Conservation (phyloP, 139 green algal species). For the Yamagishiella unicocca region DNA sequence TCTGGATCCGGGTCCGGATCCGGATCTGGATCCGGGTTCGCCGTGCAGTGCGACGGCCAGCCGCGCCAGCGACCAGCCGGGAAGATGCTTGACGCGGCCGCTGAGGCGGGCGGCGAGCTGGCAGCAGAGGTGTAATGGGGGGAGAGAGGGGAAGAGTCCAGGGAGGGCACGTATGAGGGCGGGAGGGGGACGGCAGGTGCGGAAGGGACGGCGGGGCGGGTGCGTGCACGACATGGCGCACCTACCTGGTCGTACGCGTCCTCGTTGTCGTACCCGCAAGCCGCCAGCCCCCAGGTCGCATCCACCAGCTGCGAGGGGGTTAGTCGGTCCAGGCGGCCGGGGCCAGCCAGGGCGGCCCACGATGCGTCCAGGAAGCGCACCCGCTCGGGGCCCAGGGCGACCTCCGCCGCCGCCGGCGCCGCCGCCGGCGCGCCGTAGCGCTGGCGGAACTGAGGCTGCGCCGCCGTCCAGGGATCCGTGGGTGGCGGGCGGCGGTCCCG, state of each 20-base stretch:
- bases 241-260: conserved; percentile 24
- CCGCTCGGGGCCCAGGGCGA: neutral
- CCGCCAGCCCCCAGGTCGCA: conserved; percentile 12
- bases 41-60: conserved; percentile 24
- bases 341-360: neutral
- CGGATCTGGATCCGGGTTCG: too few species aligned
- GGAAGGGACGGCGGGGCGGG: neutral
- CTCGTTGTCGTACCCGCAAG: conserved; percentile 20
- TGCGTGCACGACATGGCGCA: neutral
- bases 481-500: neutral
- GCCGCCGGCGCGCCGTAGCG: too few species aligned
- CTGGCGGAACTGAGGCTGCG: neutral
- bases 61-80: conserved; percentile 20
- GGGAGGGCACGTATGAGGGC: too few species aligned
- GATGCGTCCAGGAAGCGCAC: neutral
- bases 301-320: neutral
- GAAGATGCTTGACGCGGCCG: neutral
- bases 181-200: neutral
- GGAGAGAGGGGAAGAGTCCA: neutral
- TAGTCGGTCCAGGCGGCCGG: neutral
- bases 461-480: too few species aligned
- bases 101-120: neutral
- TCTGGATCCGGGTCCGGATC: too few species aligned
- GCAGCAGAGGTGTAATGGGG: neutral
- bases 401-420: neutral